Conservation (phyloP, 2,329 filamentous ascomycete species). For the Zelopaecilomyces penicillatus region DNA sequence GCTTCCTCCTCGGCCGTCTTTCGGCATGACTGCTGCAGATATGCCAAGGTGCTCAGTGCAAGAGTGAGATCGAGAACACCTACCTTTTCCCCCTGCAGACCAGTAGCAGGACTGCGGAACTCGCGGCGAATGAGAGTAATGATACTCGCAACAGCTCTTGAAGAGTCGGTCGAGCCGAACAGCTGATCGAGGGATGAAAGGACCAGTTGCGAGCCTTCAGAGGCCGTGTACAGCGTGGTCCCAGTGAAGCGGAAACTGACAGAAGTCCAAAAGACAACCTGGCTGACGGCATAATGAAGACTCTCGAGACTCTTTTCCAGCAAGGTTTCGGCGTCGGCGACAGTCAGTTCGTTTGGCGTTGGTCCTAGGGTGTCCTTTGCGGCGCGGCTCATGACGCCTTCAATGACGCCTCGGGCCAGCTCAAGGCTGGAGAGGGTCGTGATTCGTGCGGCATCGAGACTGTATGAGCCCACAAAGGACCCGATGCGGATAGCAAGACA, state of each 20-base stretch:
- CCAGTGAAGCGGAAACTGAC: slow-evolving; percentile 52
- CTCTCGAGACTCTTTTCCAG: slow-evolving; percentile 48
- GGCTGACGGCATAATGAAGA: slow-evolving; percentile 49
- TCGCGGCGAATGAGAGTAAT: slow-evolving; percentile 55
- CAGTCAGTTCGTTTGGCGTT: slow-evolving; percentile 38
- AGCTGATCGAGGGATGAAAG: slow-evolving; percentile 54
- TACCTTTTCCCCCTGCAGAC: slow-evolving; percentile 49
- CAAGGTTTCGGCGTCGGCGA: slow-evolving; percentile 46
- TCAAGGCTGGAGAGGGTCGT: slow-evolving; percentile 51
- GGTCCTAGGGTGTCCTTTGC: slow-evolving; percentile 40
- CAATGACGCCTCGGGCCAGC: slow-evolving; percentile 45
- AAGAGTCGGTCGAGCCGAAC: slow-evolving; percentile 61
- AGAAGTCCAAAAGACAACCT: slow-evolving; percentile 52
- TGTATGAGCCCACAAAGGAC: slow-evolving; percentile 42
- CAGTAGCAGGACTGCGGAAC: slow-evolving; percentile 55
- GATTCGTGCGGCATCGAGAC: slow-evolving; percentile 45
- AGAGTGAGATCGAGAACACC: slow-evolving; percentile 53
- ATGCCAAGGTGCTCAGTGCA: slow-evolving; percentile 52
- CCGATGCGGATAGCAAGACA: slow-evolving; percentile 47
- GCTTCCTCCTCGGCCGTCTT: slow-evolving; percentile 42
- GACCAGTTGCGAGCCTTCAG: slow-evolving; percentile 49
- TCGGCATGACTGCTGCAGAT: slow-evolving; percentile 50
- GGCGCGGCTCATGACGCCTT: slow-evolving; percentile 44
- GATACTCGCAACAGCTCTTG: slow-evolving; percentile 58
- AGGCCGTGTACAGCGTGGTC: slow-evolving; percentile 44